These are phyloP conservation scores for Phytophthora sp. DNA, from an alignment of 352 stramenopile genomes.

Conservation along the genomic window DNA sequence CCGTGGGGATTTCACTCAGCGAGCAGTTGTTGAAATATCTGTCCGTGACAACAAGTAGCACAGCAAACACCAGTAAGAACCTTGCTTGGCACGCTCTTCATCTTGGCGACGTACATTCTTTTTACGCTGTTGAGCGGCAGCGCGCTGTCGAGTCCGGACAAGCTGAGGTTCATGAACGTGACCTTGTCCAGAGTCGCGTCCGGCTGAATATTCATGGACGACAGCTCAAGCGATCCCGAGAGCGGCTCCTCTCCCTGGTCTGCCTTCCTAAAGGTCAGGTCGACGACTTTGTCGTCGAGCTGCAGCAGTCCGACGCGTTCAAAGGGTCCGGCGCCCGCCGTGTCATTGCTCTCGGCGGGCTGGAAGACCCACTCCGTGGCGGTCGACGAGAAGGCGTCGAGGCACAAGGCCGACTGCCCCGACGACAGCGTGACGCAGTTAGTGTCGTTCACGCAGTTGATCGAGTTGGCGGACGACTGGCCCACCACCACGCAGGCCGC, in stretches of 20 bases:
- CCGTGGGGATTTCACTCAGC: conserved; percentile 59
- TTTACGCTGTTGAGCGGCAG: conserved; percentile 56
- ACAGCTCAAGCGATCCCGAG: conserved; percentile 49
- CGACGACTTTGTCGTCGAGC: conserved; percentile 49
- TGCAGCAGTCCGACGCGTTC: conserved; percentile 77
- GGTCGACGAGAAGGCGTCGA: conserved; percentile 55
- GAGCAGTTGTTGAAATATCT: conserved; percentile 78
- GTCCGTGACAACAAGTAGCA: conserved; percentile 1
- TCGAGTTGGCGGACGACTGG: conserved; percentile 55
- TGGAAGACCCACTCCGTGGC: conserved; percentile 58
- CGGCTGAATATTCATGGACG: conserved; percentile 74
- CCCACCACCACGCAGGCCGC: conserved; percentile 72
- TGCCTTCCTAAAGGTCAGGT: conserved; percentile 59
- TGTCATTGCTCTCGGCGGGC: conserved; percentile 55
- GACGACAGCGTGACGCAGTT: conserved; percentile 72
- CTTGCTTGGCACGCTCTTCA: not conserved
- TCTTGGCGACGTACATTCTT: conserved; percentile 48
- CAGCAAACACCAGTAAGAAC: not conserved
- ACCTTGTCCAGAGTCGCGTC: conserved; percentile 49
- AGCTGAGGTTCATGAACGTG: conserved; percentile 50
- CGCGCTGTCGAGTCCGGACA: conserved; percentile 56
- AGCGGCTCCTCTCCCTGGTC: conserved; percentile 40
- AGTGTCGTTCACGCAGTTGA: conserved; percentile 81
- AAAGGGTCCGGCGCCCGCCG: conserved; percentile 60
- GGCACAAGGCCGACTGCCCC: conserved; percentile 67